These are phyloP conservation scores for Plantago major DNA, from an alignment of 257 asterid species.

Conservation along the genomic window DNA sequence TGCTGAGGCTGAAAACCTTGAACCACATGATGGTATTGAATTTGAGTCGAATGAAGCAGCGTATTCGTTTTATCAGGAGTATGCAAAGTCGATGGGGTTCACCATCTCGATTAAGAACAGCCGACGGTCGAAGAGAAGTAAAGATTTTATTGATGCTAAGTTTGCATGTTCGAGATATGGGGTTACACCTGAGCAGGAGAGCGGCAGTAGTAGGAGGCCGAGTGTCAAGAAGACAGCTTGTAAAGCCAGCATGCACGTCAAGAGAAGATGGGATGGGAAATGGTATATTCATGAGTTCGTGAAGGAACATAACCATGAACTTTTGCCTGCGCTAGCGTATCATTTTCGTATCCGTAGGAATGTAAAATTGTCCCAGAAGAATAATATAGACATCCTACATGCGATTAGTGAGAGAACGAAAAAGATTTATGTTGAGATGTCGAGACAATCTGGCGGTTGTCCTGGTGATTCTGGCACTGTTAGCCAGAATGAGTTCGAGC, in stretches of 20 bases:
- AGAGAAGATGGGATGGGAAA: conserved; percentile 83
- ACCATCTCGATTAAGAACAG: conserved; percentile 95
- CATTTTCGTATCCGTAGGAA: conserved; percentile 91
- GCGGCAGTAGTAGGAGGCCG: conserved; percentile 66
- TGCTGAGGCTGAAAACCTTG: conserved; percentile 49
- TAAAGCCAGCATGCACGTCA: conserved; percentile 97
- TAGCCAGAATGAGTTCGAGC: conserved; percentile 42
- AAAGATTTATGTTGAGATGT: conserved; percentile 97
- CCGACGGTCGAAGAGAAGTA: conserved; percentile 91
- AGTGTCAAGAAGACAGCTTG: conserved; percentile 84
- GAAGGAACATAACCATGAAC: conserved; percentile 94
- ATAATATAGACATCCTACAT: conserved; percentile 77
- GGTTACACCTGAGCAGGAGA: conserved; percentile 82
- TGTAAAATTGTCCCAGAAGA: conserved; percentile 85
- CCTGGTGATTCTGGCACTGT: conserved; percentile 23
- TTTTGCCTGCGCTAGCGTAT: conserved; percentile 91
- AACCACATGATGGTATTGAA: conserved; percentile 80
- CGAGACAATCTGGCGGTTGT: conserved; percentile 59
- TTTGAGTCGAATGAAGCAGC: conserved; percentile 90
- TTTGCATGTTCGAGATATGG: conserved; percentile 97
- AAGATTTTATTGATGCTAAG: conserved; percentile 94
- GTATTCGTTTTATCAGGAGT: conserved; percentile 86
- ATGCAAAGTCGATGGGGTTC: conserved; percentile 98
- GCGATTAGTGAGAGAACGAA: conserved; percentile 93
- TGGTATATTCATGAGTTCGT: conserved; percentile 90